These are phyloP conservation scores for Cordyceps militaris DNA, from an alignment of 2,329 filamentous ascomycete species.

Conservation along the genomic window DNA sequence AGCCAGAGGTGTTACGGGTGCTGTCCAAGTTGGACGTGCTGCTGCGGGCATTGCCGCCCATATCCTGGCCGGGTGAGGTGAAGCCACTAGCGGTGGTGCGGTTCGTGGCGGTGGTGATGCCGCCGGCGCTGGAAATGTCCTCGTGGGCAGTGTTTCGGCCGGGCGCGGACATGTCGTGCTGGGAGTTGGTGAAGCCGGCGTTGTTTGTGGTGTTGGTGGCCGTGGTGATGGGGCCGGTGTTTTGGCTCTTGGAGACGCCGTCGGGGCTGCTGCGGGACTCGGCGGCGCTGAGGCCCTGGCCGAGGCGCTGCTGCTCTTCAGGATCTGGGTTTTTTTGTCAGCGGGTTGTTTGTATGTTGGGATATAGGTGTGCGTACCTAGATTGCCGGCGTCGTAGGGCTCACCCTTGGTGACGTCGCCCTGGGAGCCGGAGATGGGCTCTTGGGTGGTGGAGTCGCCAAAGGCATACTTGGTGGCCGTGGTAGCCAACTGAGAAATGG, in stretches of 20 bases:
- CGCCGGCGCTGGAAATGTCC: background rate
- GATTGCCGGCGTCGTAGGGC: conserved; percentile 74
- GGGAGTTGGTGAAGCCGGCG: background rate
- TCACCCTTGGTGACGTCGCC: conserved; percentile 62
- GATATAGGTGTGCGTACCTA: conserved; percentile 34
- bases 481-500: conserved; percentile 48
- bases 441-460: conserved; percentile 36
- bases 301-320: conserved; percentile 18
- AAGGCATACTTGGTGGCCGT: conserved; percentile 37
- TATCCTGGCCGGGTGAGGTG: conserved; percentile 2
- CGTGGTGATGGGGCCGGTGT: conserved; percentile 8
- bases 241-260: background rate
- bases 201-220: background rate
- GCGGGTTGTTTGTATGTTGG: background rate
- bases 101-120: conserved; percentile 2
- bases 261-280: background rate
- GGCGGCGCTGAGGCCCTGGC: conserved; percentile 23
- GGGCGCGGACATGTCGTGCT: background rate
- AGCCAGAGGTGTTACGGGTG: background rate
- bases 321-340: background rate
- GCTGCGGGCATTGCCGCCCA: background rate
- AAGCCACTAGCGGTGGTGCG: conserved; percentile 5
- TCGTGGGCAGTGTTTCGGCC: background rate
- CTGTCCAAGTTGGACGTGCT: background rate
- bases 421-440: conserved; percentile 65